Percentiles rank a stretch among this genome's conserved stretches.
Evolutionary conservation across 2,329 filamentous ascomycete species (phyloP).

Genomic region (Pseudogymnoascus sp.): DNA sequence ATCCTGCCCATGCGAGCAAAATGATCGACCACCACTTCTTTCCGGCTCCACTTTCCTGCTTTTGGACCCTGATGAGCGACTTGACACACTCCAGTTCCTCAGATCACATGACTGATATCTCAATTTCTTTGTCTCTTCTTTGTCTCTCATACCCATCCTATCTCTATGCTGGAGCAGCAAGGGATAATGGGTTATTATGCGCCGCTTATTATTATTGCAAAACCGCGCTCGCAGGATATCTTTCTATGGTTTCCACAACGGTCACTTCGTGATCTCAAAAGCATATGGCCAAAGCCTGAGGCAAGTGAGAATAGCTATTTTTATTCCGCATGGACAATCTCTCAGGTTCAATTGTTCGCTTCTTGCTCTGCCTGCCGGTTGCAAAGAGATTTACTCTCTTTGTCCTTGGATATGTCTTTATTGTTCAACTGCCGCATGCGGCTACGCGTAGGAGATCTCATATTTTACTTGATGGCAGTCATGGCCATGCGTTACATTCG

Average conservation of each 20-base stretch:
- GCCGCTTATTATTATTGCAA: not conserved
- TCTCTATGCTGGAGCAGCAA: not conserved
- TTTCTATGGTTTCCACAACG: not conserved
- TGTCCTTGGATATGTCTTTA: slow-evolving; percentile 6
- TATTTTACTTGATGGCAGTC: slow-evolving; percentile 4
- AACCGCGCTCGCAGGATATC: not conserved
- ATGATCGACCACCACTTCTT: not conserved
- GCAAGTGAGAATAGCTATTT: not conserved
- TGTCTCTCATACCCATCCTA: not conserved
- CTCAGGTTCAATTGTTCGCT: not conserved
- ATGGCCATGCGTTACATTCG: not conserved
- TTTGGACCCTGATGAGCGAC: not conserved
- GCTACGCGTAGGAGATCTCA: not conserved
- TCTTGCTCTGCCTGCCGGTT: not conserved
- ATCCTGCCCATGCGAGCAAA: not conserved
- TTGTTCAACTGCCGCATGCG: slow-evolving; percentile 4
- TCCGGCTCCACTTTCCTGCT: slow-evolving; percentile 4
- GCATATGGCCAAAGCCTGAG: not conserved
- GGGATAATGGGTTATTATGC: not conserved
- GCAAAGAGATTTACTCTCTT: not conserved
- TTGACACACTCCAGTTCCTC: not conserved
- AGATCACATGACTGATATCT: not conserved
- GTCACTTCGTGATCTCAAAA: not conserved
- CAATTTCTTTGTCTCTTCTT: not conserved
- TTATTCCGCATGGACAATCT: not conserved